Evolutionary conservation across 768 basidiomycete genomes (phyloP).

Genomic region (Mycena latifolia): DNA sequence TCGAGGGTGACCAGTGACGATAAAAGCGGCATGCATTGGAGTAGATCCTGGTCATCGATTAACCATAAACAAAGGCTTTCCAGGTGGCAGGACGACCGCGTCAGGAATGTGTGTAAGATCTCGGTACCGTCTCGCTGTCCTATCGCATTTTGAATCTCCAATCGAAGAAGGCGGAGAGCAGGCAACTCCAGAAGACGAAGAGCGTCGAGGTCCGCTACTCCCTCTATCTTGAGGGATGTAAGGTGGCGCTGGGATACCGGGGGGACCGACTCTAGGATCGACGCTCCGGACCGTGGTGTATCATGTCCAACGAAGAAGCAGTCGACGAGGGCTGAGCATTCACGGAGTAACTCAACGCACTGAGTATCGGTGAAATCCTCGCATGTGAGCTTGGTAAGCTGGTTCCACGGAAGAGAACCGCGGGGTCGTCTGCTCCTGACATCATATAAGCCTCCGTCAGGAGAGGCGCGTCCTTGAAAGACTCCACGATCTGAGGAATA

Average conservation of each 20-base stretch:
- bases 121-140: background rate
- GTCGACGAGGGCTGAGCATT: slow-evolving; percentile 8
- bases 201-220: background rate
- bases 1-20: slow-evolving; percentile 3
- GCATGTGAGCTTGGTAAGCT: slow-evolving; percentile 10
- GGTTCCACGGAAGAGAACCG: slow-evolving; percentile 12
- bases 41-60: background rate
- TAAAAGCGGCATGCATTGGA: slow-evolving; percentile 7
- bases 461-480: slow-evolving; percentile 9
- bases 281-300: background rate
- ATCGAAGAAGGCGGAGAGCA: background rate
- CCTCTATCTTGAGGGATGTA: background rate
- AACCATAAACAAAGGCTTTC: background rate
- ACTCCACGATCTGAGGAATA: background rate
- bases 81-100: background rate
- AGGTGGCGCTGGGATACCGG: background rate
- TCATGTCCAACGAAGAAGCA: slow-evolving; percentile 4
- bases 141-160: slow-evolving; percentile 4
- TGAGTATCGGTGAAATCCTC: background rate
- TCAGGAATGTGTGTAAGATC: background rate
- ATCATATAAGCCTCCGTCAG: background rate
- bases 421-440: background rate
- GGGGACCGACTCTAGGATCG: background rate
- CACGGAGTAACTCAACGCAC: background rate
- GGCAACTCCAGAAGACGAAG: slow-evolving; percentile 2